Conservation (phyloP, 495 filamentous ascomycete species). For the Neurospora sp. region DNA sequence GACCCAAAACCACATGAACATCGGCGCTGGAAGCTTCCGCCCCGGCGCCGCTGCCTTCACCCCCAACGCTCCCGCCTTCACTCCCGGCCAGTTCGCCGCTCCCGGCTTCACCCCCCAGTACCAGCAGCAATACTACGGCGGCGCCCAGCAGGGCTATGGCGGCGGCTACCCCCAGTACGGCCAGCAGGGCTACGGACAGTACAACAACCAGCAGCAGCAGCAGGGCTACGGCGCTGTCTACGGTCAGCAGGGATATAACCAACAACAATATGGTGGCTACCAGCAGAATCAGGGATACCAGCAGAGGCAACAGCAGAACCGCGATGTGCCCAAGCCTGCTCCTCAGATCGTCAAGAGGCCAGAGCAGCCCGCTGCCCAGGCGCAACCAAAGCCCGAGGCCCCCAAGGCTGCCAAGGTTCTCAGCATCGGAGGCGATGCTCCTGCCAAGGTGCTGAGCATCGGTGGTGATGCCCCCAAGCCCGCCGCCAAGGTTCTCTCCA, state of each 20-base stretch:
- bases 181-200: slow-evolving; percentile 44
- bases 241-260: slow-evolving; percentile 44
- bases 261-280: slow-evolving; percentile 22
- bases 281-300: slow-evolving; percentile 45
- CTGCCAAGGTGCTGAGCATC: slow-evolving; percentile 39
- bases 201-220: slow-evolving; percentile 33
- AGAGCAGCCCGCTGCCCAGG: slow-evolving; percentile 31
- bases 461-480: slow-evolving; percentile 32
- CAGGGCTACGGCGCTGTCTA: slow-evolving; percentile 43
- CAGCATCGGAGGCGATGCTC: slow-evolving; percentile 43
- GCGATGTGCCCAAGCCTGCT: slow-evolving; percentile 39
- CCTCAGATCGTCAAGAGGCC: slow-evolving; percentile 63
- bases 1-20: slow-evolving; percentile 63
- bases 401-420: slow-evolving; percentile 42
- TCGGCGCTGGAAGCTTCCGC: slow-evolving; percentile 54
- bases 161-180: slow-evolving; percentile 46
- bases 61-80: slow-evolving; percentile 65
- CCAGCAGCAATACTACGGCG: slow-evolving; percentile 37
- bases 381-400: slow-evolving; percentile 23
- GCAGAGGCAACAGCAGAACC: slow-evolving; percentile 46
- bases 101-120: slow-evolving; percentile 37
- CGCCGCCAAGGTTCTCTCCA: slow-evolving; percentile 61
- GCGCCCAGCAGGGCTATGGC: slow-evolving; percentile 30
- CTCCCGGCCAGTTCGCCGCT: slow-evolving; percentile 60
- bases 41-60: slow-evolving; percentile 74